A percentile compares a stretch with the other conserved stretches of the same genome.
These are phyloP conservation scores for Proteromonas lacertae DNA, from an alignment of 352 stramenopile species.

Conservation along the genomic window DNA sequence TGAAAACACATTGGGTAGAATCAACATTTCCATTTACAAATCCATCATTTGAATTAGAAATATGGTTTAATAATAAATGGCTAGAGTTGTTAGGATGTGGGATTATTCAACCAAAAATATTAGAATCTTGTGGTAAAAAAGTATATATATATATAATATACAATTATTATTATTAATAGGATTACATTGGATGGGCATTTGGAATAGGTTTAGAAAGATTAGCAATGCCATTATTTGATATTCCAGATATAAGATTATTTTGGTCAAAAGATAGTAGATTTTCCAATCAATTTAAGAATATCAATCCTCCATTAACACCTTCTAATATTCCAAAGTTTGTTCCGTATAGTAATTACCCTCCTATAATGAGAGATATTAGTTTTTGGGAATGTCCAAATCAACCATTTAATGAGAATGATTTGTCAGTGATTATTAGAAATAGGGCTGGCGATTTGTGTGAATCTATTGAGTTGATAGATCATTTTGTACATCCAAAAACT, in stretches of 20 bases:
- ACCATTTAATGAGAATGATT: conserved; percentile 71
- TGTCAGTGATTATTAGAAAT: conserved; percentile 65
- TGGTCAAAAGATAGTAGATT: conserved; percentile 78
- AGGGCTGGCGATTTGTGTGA: conserved; percentile 87
- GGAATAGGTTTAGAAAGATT: conserved; percentile 84
- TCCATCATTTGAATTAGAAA: conserved; percentile 86
- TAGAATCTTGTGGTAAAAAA: conserved; percentile 28
- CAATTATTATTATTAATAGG: conserved; percentile 20
- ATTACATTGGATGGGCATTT: conserved; percentile 70
- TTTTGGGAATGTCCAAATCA: conserved; percentile 41
- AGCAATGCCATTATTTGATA: conserved; percentile 94
- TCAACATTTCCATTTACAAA: conserved; percentile 98
- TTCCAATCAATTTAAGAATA: conserved; percentile 25
- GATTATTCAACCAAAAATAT: conserved; percentile 69
- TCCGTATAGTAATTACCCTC: conserved; percentile 89
- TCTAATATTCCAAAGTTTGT: too few relatives aligned
- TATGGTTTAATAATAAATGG: conserved; percentile 89
- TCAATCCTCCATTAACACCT: conserved; percentile 47
- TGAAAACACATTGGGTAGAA: conserved; percentile 85
- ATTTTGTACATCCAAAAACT: conserved; percentile 88
- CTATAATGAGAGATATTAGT: conserved; percentile 88
- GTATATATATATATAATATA: background rate
- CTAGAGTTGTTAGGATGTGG: conserved; percentile 91
- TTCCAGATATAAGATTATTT: conserved; percentile 97
- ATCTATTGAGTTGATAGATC: conserved; percentile 46